Evolutionary conservation across 139 green algal genomes (phyloP).

Genomic region (Gonium pectorale): DNA sequence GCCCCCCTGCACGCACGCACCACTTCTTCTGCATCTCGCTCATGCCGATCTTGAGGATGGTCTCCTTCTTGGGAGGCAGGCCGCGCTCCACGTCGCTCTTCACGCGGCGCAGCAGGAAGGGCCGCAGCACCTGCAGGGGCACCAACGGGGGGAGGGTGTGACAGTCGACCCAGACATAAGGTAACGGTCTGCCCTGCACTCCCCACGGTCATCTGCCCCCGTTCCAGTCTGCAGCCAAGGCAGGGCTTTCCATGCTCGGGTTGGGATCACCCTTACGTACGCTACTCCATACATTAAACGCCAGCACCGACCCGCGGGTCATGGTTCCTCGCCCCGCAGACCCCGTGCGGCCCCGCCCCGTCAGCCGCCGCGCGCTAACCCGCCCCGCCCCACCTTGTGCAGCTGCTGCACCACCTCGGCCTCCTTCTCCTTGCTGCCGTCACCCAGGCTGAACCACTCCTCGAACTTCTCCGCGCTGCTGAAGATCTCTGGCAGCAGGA

Average conservation of each 20-base stretch:
- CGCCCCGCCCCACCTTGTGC: conserved; percentile 86
- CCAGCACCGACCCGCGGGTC: too few relatives aligned
- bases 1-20: conserved; percentile 25
- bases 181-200: too few relatives aligned
- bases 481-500: conserved; percentile 94
- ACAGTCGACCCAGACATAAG: too few relatives aligned
- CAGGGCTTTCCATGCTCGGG: too few relatives aligned
- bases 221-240: too few relatives aligned
- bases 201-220: too few relatives aligned
- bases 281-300: too few relatives aligned
- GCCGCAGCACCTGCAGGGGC: conserved; percentile 85
- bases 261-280: too few relatives aligned
- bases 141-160: not conserved
- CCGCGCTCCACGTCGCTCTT: conserved; percentile 97
- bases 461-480: conserved; percentile 94
- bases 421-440: conserved; percentile 83
- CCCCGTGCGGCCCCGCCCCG: too few relatives aligned
- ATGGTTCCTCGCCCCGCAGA: too few relatives aligned
- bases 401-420: conserved; percentile 96
- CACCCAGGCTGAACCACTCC: conserved; percentile 93
- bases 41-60: conserved; percentile 99
- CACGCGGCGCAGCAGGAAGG: conserved; percentile 97
- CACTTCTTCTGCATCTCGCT: conserved; percentile 93
- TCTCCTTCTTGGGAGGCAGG: conserved; percentile 99
- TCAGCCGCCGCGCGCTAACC: too few relatives aligned